Evolutionary conservation across 2,329 filamentous ascomycete species (phyloP), one percentile per base, ranked within the genome.

Genomic region (Shiraia bambusicola): DNA sequence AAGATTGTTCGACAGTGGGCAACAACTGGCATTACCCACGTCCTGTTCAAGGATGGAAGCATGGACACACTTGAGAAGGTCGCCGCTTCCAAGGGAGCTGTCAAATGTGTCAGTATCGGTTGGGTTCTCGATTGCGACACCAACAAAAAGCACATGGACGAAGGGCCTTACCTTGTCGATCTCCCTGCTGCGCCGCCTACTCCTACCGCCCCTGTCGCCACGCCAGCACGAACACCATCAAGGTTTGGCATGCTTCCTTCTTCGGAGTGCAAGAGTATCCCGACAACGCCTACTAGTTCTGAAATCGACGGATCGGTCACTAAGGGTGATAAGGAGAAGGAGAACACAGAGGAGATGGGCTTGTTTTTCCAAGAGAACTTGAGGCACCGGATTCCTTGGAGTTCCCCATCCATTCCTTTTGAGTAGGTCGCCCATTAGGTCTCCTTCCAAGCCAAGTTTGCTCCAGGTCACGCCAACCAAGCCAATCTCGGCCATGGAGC

Each of bases 31-130:
- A 88, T 95, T 56, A 95, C 89, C 0, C 90, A 95, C 61, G 87
- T 95, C 6, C 82, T 95, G 6, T 95, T 84, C 75, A 95, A 95
- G 66, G 90, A 95, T 60, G 90, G 90, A 32, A 83, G 83, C 29
- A 84, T 85, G 59, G 77, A 84, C 17, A 95, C 89, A 1, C 70
- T 95, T 52, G 85, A 94, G 62, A 94, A 90, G 69, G 85, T 92
- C 6, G 77, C 82, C 42, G 79, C 85, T 56, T 83, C 81, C 28
- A 77, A 80, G 11, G 88, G 88, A 5, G 75, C 87, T 22, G 87
- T 95, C 27, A 83, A 88, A 55, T 94, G 89, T 69, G 88, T 95
- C 40, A 89, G 89, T 35, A 86, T 94, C 33, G 84, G 83, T 52
- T 95, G 89, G 88, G 86, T 93, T 40, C 77, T 95, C 49, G 88